phyloP scores from a whole-genome alignment of 192 early-diverging fungal species.

The Gamsiella multidivaricata region DNA sequence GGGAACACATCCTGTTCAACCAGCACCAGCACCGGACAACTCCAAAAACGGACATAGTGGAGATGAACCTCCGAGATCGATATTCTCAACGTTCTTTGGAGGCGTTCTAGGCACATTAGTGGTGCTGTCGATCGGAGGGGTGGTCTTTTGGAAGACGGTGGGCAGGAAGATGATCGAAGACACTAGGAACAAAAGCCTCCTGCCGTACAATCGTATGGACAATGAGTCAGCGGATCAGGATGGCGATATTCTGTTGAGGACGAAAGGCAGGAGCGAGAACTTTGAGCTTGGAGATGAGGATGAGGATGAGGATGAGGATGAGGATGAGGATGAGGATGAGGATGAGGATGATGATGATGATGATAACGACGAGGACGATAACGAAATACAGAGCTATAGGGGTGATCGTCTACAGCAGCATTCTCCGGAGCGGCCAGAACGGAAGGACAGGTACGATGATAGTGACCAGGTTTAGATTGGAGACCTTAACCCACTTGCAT shows the following conservation, averaged over 20 bases:
- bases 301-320: conserved; percentile 19
- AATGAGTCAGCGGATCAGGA: conserved; percentile 1
- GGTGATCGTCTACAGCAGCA: background rate
- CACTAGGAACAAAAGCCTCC: conserved; percentile 2
- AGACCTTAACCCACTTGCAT: too few species aligned
- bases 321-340: conserved; percentile 1
- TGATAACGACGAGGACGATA: conserved; percentile 5
- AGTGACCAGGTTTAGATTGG: conserved; percentile 11
- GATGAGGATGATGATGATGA: background rate
- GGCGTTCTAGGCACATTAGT: conserved; percentile 7
- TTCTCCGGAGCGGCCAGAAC: background rate
- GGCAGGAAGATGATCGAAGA: conserved; percentile 12
- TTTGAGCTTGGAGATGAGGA: conserved; percentile 31
- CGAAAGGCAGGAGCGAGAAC: conserved; percentile 11
- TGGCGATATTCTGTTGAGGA: conserved; percentile 28
- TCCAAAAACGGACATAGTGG: too few species aligned
- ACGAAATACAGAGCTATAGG: background rate
- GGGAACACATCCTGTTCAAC: background rate
- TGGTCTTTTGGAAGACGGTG: conserved; percentile 32
- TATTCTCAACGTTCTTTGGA: conserved; percentile 36
- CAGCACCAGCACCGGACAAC: background rate
- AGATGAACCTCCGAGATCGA: background rate
- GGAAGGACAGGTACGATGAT: background rate
- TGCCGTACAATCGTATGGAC: conserved; percentile 30
- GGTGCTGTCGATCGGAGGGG: conserved; percentile 26